Base-by-base conservation (phyloP, 352 stramenopile genomes). In the Saprolegnia parasitica region DNA sequence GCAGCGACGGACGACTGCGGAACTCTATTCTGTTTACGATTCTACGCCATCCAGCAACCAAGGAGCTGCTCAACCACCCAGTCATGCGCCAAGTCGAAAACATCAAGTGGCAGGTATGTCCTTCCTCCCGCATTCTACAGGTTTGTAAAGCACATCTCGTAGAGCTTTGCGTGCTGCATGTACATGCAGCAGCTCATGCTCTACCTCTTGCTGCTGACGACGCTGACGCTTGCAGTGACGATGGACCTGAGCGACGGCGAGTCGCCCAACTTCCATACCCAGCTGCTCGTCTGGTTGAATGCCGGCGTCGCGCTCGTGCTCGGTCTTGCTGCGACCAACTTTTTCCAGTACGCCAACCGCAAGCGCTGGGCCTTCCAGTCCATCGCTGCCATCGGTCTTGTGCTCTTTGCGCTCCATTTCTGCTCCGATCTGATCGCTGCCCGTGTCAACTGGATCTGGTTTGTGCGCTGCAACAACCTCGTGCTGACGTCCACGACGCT, bases 181-280 rank as follows among this genome's bases (percentile, higher is more conserved):
- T 68, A 56, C 40, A 21, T 68, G n/a, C n/a, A 56, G 49, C 61
- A 68, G 23, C 21, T 68, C 26, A 24, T 68, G 8, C 21, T 46
- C 18, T 60, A 68, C 49, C 0, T 42, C 10, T 13, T 68, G 26
- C 13, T 68, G 16, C 32, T 68, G 26, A 60, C 61, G 26, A 40
- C 61, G 23, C 32, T 68, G 37, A 40, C 61, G 46, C 29, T 68
- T 24, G 32, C 61, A 15, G 61, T 60, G 40, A 56, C 42, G 29
- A 32, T 52, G n/a, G 29, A 67, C 29, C 9, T 52, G 20, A 23
- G 10, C n/a, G 6, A 5, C 10, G 32, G 24, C 42, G 4, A 8
- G 23, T 16, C 18, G 16, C 23, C 5, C 9, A 13, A 20, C 13
- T 54, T 57, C 32, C 23, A 16, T 15, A 39, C 16, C 8, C 52